These are phyloP conservation scores for Castanea sativa DNA, from an alignment of 306 rosid genomes.

Conservation along the genomic window DNA sequence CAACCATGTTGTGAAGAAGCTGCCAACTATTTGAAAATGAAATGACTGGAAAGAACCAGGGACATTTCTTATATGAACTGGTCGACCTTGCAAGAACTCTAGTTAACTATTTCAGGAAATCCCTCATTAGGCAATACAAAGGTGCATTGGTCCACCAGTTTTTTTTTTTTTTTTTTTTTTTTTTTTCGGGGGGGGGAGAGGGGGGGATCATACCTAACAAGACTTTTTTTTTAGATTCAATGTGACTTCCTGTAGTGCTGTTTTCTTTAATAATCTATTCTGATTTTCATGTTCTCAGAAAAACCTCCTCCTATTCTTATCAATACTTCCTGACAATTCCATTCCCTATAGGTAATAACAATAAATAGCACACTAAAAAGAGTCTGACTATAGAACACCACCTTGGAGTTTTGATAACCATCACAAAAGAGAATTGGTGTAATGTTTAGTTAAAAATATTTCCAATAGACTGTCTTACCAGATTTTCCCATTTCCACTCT, in stretches of 20 bases:
- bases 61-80: background rate
- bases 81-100: background rate
- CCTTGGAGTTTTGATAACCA: background rate
- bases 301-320: background rate
- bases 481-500: constrained; percentile 94
- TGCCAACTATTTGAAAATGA: background rate
- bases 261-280: background rate
- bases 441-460: background rate
- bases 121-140: background rate
- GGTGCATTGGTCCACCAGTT: background rate
- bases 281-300: background rate
- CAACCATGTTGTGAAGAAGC: background rate
- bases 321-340: background rate
- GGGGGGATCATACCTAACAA: background rate
- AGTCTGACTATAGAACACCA: background rate
- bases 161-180: too few relatives aligned
- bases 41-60: background rate
- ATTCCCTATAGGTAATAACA: background rate
- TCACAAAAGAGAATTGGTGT: background rate
- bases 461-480: constrained; percentile 47
- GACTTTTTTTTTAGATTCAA: background rate
- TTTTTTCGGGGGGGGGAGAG: background rate
- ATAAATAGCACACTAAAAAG: constrained; percentile 5
- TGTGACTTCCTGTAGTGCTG: background rate
- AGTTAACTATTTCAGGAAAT: background rate